These are phyloP conservation scores for Beauveria rudraprayagi DNA, from an alignment of 2,329 filamentous ascomycete genomes.

Conservation along the genomic window DNA sequence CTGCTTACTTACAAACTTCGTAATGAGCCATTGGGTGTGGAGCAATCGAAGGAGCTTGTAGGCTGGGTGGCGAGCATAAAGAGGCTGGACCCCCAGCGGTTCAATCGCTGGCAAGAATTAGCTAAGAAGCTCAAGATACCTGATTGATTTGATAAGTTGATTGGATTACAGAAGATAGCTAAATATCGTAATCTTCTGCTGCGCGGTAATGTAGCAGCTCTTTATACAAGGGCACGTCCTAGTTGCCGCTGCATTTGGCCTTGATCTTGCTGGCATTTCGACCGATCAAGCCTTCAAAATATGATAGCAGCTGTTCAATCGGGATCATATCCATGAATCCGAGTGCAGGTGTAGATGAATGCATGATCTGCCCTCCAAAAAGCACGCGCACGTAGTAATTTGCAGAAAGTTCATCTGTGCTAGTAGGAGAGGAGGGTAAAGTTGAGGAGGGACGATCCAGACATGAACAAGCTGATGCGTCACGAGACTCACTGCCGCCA, in stretches of 20 bases:
- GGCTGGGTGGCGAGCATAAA: constrained; percentile 58
- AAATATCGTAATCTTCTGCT: not conserved
- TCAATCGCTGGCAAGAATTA: constrained; percentile 68
- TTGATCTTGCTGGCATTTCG: constrained; percentile 35
- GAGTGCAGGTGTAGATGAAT: constrained; percentile 60
- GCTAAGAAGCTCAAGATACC: constrained; percentile 32
- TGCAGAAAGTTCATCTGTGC: constrained; percentile 22
- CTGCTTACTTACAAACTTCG: constrained; percentile 48
- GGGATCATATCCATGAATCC: constrained; percentile 65
- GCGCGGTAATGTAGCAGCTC: not conserved
- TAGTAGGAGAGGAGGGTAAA: constrained; percentile 46
- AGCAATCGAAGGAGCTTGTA: constrained; percentile 38
- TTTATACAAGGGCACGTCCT: not conserved
- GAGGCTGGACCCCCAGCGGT: constrained; percentile 64
- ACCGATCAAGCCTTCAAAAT: constrained; percentile 66
- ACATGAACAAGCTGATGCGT: constrained; percentile 23
- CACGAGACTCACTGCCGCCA: constrained; percentile 14
- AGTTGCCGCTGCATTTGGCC: constrained; percentile 21
- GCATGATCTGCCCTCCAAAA: constrained; percentile 59
- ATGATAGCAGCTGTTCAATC: constrained; percentile 53
- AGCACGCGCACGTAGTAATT: constrained; percentile 56
- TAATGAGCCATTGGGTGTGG: constrained; percentile 28
- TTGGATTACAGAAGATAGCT: not conserved
- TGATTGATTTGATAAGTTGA: not conserved
- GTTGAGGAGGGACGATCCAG: constrained; percentile 15